These are phyloP conservation scores for Lophiotrema nucula DNA, from an alignment of 495 filamentous ascomycete genomes.

Conservation along the genomic window DNA sequence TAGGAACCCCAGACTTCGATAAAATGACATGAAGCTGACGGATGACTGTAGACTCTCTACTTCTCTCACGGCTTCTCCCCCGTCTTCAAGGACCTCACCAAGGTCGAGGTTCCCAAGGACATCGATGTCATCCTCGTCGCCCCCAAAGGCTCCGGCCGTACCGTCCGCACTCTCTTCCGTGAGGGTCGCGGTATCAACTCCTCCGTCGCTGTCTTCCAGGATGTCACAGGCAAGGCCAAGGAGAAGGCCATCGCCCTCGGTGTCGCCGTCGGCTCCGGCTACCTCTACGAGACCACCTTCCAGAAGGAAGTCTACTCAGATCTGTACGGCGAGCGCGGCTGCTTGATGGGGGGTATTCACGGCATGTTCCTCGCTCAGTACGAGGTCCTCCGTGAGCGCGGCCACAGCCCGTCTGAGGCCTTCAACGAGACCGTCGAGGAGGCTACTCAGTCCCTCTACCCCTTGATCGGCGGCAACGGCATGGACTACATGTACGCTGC, in stretches of 20 bases:
- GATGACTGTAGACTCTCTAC: conserved; percentile 74
- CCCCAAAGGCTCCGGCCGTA: conserved; percentile 97
- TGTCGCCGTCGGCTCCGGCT: conserved; percentile 92
- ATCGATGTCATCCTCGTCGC: conserved; percentile 99
- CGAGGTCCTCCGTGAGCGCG: conserved; percentile 97
- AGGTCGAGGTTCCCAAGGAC: conserved; percentile 91
- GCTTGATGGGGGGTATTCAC: conserved; percentile 99
- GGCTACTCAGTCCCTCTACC: conserved; percentile 96
- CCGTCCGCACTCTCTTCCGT: conserved; percentile 94
- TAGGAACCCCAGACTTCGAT: conserved; percentile 38
- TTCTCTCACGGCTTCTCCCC: conserved; percentile 99
- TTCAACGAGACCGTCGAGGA: conserved; percentile 99
- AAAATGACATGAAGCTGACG: not conserved
- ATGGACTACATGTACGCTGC: conserved; percentile 99
- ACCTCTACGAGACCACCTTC: conserved; percentile 99
- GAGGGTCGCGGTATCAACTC: conserved; percentile 99
- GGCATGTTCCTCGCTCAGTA: conserved; percentile 99
- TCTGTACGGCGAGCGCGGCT: conserved; percentile 98
- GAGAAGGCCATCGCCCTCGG: conserved; percentile 97
- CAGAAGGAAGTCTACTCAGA: conserved; percentile 99
- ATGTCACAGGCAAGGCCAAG: conserved; percentile 95
- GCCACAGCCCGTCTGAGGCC: conserved; percentile 94
- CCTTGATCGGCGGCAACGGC: conserved; percentile 89
- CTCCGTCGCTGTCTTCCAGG: conserved; percentile 96
- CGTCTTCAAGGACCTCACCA: conserved; percentile 99